Base-by-base conservation (phyloP, 331 rosid species). In the Malus hybrid region DNA sequence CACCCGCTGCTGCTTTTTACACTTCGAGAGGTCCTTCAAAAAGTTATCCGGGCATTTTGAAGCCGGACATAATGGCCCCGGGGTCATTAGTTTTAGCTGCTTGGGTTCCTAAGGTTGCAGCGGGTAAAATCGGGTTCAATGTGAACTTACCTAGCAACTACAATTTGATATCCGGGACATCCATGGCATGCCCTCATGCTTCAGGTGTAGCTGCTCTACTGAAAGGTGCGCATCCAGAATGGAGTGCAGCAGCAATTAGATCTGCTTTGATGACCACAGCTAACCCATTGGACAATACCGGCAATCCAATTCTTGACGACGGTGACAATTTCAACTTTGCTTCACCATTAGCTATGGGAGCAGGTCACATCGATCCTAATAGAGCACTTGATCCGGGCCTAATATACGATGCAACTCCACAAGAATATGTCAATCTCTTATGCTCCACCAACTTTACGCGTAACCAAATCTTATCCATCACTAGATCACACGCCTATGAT, bases 331-430 rank as follows among this genome's bases (percentile, higher is more conserved):
- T 34, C 27, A 33, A 70, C 8, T 16, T 27, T 24, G 89, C 90
- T 60, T 80, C 89, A 1, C 90, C 92, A 54, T 52, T 84, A 1
- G 87, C 83, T 4, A 84, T 86, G 66, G 96, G 93, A 60, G 80
- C 93, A 0, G 96, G 93, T 12, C 82, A 86, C 13, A 65, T 88
- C 3, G 80, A 85, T 61, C 90, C 92, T 1, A 86, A 83, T 15
- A 78, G 42, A 78, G 96, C 96, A 48, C 78, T 85, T 71, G 81
- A 86, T 24, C 93, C 91, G 0, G 93, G 96, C 69, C 75, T 90
- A 24, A 34, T 88, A 4, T 88, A 86, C 31, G 91, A 88, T 75
- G 86, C 85, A 3, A 78, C 89, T 4, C 82, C 78, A 9, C 87
- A 80, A 6, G 90, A 88, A 65, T 85, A 83, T 67, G 90, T 86